phyloP scores from a whole-genome alignment of 164 flowering plant species.

The Stephania yunnanensis region DNA sequence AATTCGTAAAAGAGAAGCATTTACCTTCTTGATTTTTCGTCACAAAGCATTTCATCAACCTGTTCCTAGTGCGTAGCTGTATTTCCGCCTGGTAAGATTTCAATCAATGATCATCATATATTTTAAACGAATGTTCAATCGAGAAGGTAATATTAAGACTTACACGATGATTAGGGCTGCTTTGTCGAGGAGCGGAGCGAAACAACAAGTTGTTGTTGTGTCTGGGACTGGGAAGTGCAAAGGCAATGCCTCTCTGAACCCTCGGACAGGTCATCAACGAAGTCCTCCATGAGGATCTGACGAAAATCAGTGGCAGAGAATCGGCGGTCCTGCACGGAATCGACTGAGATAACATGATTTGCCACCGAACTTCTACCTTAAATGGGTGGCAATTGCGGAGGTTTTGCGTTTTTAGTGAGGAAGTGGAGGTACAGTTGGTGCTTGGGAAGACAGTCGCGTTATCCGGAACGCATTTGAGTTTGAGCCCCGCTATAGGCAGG shows the following conservation, averaged over 20 bases:
- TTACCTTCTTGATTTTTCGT: conserved; percentile 27
- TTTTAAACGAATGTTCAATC: neutral
- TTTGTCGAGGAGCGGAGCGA: neutral
- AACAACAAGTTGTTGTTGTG: neutral
- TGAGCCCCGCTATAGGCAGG: too few relatives aligned
- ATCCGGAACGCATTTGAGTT: too few relatives aligned
- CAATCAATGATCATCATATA: conserved; percentile 14
- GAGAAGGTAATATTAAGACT: conserved; percentile 5
- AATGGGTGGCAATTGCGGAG: too few relatives aligned
- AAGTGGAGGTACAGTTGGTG: too few relatives aligned
- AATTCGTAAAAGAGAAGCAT: neutral
- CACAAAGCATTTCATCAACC: conserved; percentile 17
- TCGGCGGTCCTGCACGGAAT: conserved; percentile 7
- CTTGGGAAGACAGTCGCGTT: too few relatives aligned
- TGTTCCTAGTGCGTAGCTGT: conserved; percentile 31
- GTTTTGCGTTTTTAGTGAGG: too few relatives aligned
- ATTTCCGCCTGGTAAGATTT: conserved; percentile 28
- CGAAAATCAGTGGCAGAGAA: neutral
- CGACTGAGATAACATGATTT: conserved; percentile 3
- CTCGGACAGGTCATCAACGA: conserved; percentile 5
- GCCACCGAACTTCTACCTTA: neutral
- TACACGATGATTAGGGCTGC: conserved; percentile 7
- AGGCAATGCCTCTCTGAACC: neutral
- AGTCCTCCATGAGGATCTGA: conserved; percentile 1
- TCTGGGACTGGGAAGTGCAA: neutral